phyloP scores from a whole-genome alignment of 108 stramenopile species.

The Epithemia pelagica region DNA sequence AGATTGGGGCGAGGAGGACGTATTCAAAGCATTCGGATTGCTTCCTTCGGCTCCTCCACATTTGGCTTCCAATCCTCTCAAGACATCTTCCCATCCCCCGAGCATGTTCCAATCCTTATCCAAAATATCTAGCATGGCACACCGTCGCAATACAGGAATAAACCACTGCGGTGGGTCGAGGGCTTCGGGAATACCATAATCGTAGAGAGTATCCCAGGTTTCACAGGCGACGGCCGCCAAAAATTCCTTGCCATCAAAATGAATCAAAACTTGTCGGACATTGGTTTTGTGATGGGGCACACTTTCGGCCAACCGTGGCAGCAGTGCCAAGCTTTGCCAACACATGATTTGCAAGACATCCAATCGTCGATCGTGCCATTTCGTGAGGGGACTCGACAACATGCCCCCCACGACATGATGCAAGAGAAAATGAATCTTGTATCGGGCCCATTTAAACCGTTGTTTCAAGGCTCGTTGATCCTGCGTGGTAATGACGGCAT shows the following conservation, averaged over 20 bases:
- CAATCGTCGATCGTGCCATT: constrained; percentile 2
- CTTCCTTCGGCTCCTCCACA: not conserved
- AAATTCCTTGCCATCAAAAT: constrained; percentile 29
- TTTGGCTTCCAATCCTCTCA: constrained; percentile 18
- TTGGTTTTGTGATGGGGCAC: constrained; percentile 15
- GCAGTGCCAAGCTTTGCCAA: constrained; percentile 7
- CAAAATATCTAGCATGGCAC: constrained; percentile 34
- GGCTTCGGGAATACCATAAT: constrained; percentile 16
- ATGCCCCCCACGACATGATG: constrained; percentile 14
- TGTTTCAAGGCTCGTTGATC: constrained; percentile 19
- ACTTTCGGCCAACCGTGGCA: constrained; percentile 13
- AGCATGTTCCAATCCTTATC: constrained; percentile 34
- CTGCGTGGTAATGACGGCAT: not conserved
- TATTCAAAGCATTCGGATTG: not conserved
- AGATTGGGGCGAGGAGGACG: no score
- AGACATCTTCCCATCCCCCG: constrained; percentile 26
- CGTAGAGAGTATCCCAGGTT: constrained; percentile 26
- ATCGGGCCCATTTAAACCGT: constrained; percentile 9
- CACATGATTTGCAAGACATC: not conserved
- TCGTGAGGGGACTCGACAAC: constrained; percentile 2
- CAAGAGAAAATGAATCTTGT: constrained; percentile 12
- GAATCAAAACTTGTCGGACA: constrained; percentile 8
- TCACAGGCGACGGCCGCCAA: constrained; percentile 19
- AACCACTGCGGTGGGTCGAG: constrained; percentile 1
- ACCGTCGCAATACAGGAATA: constrained; percentile 23